Evolutionary conservation across 1,284 basidiomycete species (phyloP), one percentile per base, ranked within the genome.

Genomic region (Boletus putidus): DNA sequence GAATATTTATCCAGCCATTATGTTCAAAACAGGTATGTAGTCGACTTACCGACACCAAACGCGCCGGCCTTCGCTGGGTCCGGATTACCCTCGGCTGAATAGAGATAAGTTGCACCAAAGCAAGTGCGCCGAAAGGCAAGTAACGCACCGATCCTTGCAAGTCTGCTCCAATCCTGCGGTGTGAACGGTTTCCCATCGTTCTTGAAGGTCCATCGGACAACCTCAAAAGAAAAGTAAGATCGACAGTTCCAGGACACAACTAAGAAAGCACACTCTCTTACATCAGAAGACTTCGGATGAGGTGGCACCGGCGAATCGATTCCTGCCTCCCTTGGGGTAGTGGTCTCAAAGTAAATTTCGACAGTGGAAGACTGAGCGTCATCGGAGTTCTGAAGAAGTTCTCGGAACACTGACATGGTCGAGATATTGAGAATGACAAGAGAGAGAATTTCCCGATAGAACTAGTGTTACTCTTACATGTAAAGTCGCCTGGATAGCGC

Each of bases 371-470:
- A 42, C 6, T 33, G 87, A 0, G 92, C 94, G 76, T 98, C 95
- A 72, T 97, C 94, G 15, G 94, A 94, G 72, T 98, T 98, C 78
- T 98, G 81, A 2, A 97, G 77, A 10, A 97, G 83, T 73, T 98
- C 94, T 43, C 95, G 83, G 69, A 94, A 95, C 46, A 95, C 91
- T 82, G 21, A 6, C 6, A 27, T 11, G 12, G 18, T 25, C 8
- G 8, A 16, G 2, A 14, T 10, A 33, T 35, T 16, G 15, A 15
- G 8, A 12, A 10, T 6, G 2, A 18, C 7, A 15, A 51, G 15
- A 6, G 18, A 11, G 27, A 8, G 27, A 29, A 29, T 29, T 29
- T n/a, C n/a, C n/a, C n/a, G 27, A 35, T 35, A 4, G 9, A 29
- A 29, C 2, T 2, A 9, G 18, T 29, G 16, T 8, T 15, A 20